Percentiles rank a stretch among this genome's conserved stretches.
phyloP scores from a whole-genome alignment of 1,284 basidiomycete species.

The Papiliotrema laurentii region DNA sequence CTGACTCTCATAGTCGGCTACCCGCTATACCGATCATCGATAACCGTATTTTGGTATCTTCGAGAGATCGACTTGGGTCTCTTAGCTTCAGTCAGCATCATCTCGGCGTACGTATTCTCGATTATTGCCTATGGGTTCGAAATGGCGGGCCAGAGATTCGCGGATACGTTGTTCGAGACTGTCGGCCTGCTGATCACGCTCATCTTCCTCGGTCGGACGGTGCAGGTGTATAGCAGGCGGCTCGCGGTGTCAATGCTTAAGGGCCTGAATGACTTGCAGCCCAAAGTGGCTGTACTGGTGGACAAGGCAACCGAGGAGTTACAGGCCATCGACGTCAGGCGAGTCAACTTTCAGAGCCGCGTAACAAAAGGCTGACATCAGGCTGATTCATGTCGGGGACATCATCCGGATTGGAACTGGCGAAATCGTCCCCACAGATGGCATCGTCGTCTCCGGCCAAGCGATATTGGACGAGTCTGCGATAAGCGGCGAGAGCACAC shows the following conservation, averaged over 20 bases:
- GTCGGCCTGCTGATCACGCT: constrained; percentile 52
- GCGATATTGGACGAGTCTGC: constrained; percentile 52
- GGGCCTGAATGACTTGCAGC: constrained; percentile 41
- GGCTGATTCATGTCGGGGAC: constrained; percentile 50
- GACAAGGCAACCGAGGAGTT: constrained; percentile 19
- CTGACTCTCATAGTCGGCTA: constrained; percentile 49
- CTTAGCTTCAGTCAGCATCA: constrained; percentile 50
- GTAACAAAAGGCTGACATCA: constrained; percentile 11
- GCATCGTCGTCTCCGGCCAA: constrained; percentile 45
- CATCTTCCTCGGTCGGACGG: constrained; percentile 50
- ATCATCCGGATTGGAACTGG: constrained; percentile 47
- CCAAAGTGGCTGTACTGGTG: constrained; percentile 41
- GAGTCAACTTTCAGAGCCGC: neutral
- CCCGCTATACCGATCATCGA: constrained; percentile 48
- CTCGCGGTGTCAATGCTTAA: constrained; percentile 43
- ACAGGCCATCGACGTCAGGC: constrained; percentile 4
- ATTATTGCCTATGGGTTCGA: constrained; percentile 49
- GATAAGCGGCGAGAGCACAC: constrained; percentile 52
- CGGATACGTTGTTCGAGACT: constrained; percentile 53
- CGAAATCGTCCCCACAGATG: constrained; percentile 51
- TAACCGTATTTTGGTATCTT: constrained; percentile 49
- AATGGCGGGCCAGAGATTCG: constrained; percentile 42
- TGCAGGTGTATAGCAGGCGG: constrained; percentile 50
- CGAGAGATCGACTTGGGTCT: constrained; percentile 50
- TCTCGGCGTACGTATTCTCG: constrained; percentile 52